Conservation (phyloP, 2,329 filamentous ascomycete genomes). For the Herpotrichia juniperi region DNA sequence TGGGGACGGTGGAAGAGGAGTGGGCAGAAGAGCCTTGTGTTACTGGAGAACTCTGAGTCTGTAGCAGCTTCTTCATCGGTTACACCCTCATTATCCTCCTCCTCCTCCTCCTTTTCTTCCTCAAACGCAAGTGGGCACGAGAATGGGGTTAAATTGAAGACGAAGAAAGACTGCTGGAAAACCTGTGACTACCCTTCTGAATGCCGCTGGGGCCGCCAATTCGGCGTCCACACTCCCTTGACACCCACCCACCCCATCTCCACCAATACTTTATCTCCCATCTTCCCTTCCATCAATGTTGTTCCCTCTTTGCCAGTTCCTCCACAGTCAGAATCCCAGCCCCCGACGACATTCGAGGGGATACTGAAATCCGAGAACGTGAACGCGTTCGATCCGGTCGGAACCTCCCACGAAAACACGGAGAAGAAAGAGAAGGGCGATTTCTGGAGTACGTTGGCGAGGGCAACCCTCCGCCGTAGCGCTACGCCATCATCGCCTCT, state of each 20-base stretch:
- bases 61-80: neutral
- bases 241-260: too few species aligned
- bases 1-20: conserved; percentile 53
- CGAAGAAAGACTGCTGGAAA: conserved; percentile 51
- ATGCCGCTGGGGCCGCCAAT: conserved; percentile 47
- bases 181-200: conserved; percentile 54
- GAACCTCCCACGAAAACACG: neutral
- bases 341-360: conserved; percentile 18
- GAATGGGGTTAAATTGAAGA: neutral
- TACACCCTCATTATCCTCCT: conserved; percentile 1
- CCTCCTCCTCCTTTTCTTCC: conserved; percentile 7
- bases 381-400: neutral
- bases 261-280: too few species aligned
- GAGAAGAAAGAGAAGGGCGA: conserved; percentile 19
- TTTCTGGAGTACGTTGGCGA: conserved; percentile 35
- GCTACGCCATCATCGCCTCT: conserved; percentile 6
- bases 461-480: conserved; percentile 30
- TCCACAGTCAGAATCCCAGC: neutral
- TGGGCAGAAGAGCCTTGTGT: conserved; percentile 18
- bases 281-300: neutral
- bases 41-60: conserved; percentile 17
- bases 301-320: neutral
- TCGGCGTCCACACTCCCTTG: conserved; percentile 34
- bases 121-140: neutral
- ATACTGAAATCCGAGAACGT: conserved; percentile 20